Percentiles rank a stretch among this genome's conserved stretches.
Evolutionary conservation across 352 stramenopile species (phyloP).

Genomic region (Pythium diclinum): DNA sequence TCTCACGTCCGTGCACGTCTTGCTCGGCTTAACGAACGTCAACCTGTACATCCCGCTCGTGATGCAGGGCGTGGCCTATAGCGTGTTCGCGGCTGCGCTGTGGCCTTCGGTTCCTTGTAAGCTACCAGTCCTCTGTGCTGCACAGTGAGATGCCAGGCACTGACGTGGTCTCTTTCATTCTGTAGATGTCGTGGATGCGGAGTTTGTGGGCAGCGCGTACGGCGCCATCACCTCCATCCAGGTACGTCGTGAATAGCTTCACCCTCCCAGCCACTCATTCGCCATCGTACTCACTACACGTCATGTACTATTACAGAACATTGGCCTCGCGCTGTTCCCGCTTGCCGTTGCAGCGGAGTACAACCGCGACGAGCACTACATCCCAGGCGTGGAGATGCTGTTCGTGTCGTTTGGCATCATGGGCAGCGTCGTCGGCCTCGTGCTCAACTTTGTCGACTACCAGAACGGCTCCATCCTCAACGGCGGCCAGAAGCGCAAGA

Average conservation of each 20-base stretch:
- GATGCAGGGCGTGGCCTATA: constrained; percentile 90
- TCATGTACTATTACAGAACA: constrained; percentile 43
- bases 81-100: constrained; percentile 88
- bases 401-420: constrained; percentile 78
- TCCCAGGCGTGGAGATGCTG: constrained; percentile 76
- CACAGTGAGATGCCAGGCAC: neutral
- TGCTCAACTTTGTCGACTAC: constrained; percentile 76
- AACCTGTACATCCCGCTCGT: constrained; percentile 85
- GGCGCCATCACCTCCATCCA: constrained; percentile 93
- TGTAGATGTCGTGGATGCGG: constrained; percentile 81
- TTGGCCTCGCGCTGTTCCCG: constrained; percentile 76
- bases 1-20: constrained; percentile 81
- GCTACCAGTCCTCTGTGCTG: neutral
- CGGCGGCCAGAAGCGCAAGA: constrained; percentile 34
- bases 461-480: constrained; percentile 80
- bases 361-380: constrained; percentile 68
- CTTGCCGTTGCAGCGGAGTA: constrained; percentile 73
- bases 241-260: constrained; percentile 27
- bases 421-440: constrained; percentile 64
- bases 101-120: constrained; percentile 89
- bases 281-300: too few relatives aligned
- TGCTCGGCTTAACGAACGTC: constrained; percentile 73
- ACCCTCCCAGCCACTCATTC: too few relatives aligned
- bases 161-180: neutral
- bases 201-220: constrained; percentile 90